Conservation (phyloP, 805 yeast species). For the Wickerhamomyces canadensis region DNA sequence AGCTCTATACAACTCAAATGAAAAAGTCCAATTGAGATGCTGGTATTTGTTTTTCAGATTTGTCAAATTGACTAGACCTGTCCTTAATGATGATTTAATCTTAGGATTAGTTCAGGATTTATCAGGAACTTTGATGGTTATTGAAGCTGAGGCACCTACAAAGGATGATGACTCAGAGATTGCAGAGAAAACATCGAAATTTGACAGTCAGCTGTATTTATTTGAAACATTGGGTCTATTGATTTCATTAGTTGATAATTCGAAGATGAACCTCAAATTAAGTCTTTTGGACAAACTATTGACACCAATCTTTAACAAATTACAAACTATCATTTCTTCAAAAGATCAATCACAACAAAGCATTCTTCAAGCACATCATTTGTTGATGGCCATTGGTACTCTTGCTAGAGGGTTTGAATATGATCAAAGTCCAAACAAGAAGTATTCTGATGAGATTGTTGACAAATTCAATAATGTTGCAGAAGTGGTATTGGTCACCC, state of each 20-base stretch:
- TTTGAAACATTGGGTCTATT: constrained; percentile 85
- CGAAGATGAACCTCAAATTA: constrained; percentile 36
- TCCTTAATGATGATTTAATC: constrained; percentile 43
- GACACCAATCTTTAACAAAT: constrained; percentile 66
- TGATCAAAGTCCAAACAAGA: constrained; percentile 25
- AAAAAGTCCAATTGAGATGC: constrained; percentile 73
- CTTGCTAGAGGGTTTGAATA: constrained; percentile 74
- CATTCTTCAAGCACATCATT: constrained; percentile 77
- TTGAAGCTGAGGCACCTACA: constrained; percentile 48
- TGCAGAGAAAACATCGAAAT: constrained; percentile 43
- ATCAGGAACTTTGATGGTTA: constrained; percentile 51
- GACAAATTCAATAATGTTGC: constrained; percentile 62
- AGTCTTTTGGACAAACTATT: constrained; percentile 58
- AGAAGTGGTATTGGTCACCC: constrained; percentile 75
- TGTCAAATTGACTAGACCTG: constrained; percentile 69
- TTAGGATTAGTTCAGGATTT: constrained; percentile 56
- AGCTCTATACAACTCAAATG: constrained; percentile 73
- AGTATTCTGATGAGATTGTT: constrained; percentile 31
- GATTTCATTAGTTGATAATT: constrained; percentile 43
- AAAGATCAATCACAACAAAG: constrained; percentile 35
- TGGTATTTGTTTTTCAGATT: constrained; percentile 90
- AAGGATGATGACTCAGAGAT: constrained; percentile 45
- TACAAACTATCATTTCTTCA: constrained; percentile 59
- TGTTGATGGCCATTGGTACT: constrained; percentile 84
- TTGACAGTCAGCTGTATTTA: constrained; percentile 74